Conservation (phyloP, 257 asterid genomes). For the Oldenlandia corymbosa region DNA sequence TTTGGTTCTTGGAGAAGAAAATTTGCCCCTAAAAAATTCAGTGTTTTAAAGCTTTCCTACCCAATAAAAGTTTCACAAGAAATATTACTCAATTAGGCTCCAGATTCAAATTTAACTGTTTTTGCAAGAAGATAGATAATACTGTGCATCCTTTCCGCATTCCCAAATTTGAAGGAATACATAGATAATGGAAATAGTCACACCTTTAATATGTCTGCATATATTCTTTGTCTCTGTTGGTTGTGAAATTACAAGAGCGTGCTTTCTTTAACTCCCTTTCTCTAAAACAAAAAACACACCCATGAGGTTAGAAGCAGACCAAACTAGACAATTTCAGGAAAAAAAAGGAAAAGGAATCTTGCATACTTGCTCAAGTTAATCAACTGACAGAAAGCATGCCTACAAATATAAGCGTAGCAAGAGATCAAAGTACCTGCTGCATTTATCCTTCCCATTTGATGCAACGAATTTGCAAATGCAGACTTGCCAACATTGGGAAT, state of each 20-base stretch:
- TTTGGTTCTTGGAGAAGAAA: too few species aligned
- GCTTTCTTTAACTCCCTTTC: conserved; percentile 82
- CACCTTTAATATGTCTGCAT: conserved; percentile 89
- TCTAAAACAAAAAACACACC: conserved; percentile 39
- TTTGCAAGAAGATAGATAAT: not conserved
- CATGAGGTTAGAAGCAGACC: conserved; percentile 14
- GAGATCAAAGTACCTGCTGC: conserved; percentile 60
- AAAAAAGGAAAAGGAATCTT: not conserved
- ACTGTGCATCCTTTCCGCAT: not conserved
- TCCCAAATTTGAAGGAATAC: conserved; percentile 1
- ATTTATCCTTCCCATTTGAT: conserved; percentile 84
- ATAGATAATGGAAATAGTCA: not conserved
- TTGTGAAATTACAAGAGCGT: conserved; percentile 58
- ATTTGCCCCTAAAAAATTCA: too few species aligned
- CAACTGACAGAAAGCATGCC: not conserved
- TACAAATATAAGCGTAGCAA: not conserved
- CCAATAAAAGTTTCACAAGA: too few species aligned
- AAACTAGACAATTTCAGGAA: too few species aligned
- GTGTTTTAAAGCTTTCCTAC: too few species aligned
- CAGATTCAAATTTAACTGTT: not conserved
- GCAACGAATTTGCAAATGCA: conserved; percentile 88
- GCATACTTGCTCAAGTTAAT: conserved; percentile 1
- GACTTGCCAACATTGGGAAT: conserved; percentile 94
- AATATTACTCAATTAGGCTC: too few species aligned
- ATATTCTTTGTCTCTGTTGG: conserved; percentile 83